A percentile compares a stretch with the other conserved stretches of the same genome.
These are phyloP conservation scores for Umbelopsis vinacea DNA, from an alignment of 192 early-diverging fungal genomes.

Conservation along the genomic window DNA sequence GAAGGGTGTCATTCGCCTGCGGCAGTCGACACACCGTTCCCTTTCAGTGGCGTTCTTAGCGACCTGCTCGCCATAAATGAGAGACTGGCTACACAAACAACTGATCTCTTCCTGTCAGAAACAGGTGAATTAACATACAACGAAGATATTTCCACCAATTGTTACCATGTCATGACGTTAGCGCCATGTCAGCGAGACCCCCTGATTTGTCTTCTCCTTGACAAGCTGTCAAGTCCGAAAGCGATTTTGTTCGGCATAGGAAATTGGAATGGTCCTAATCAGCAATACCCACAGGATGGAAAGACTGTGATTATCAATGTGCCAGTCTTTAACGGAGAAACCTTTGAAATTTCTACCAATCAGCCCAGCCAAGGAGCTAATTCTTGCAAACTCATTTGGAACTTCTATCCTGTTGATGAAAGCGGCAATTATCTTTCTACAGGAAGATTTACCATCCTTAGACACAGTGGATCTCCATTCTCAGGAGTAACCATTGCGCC, in stretches of 20 bases:
- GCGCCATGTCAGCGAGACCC: background rate
- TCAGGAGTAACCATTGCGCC: conserved; percentile 3
- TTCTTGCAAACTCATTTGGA: conserved; percentile 11
- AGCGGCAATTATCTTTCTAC: background rate
- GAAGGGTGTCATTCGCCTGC: background rate
- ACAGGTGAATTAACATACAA: background rate
- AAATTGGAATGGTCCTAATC: conserved; percentile 27
- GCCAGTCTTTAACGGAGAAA: background rate
- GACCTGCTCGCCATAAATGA: background rate
- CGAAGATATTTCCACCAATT: background rate
- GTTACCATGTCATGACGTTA: conserved; percentile 17
- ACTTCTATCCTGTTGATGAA: conserved; percentile 18
- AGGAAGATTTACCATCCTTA: background rate
- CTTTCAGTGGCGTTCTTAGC: background rate
- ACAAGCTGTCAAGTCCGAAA: background rate
- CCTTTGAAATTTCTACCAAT: conserved; percentile 2
- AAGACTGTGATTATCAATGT: conserved; percentile 2
- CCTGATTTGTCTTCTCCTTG: background rate
- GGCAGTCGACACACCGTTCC: background rate
- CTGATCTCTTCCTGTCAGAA: background rate
- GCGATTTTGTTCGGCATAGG: background rate
- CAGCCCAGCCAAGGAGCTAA: background rate
- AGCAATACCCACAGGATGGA: background rate
- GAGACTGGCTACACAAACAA: background rate
- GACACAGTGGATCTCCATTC: conserved; percentile 21